Evolutionary conservation across 2,329 filamentous ascomycete species (phyloP), one percentile per base, ranked within the genome.

Genomic region (Diatrype stigma): DNA sequence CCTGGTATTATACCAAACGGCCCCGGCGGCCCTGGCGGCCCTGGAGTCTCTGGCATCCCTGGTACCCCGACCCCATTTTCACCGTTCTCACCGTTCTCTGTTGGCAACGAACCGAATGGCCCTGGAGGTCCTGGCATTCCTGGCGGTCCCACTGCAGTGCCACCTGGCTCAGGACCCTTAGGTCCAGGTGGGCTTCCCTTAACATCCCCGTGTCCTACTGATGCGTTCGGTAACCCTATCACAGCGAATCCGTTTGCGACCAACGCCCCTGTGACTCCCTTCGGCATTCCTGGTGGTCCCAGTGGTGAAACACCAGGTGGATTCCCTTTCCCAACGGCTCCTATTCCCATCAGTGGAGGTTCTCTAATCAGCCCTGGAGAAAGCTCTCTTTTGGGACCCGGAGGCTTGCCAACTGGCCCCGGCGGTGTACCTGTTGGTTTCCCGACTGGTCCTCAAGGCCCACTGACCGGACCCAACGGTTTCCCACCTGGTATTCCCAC

Each of bases 11-110:
- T 30, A 23, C 47, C 37, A 10, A n/a, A 28, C 40, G 49, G 19
- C 37, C 26, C 42, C 17, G 49, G 48, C 40, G 28, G 35, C 34
- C 48, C 48, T 16, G 30, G 32, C 37, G 48, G 45, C 17, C 30
- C 45, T 21, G 42, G 34, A 28, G 49, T 45, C 21, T 34, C 48
- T 45, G 30, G 32, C 32, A 35, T 30, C 26, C 26, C 26, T 6
- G 10, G 26, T 10, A 10, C 10, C 10, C 26, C 26, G 26, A 30
- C 26, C 5, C 26, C 26, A 30, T 30, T 30, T 10, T 10, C 26
- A 30, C 26, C 26, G 5, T 30, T 30, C 26, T 30, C 26, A 30
- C 26, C 26, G 10, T 30, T 30, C 26, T 30, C 26, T 10, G 26
- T 30, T 30, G 10, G 26, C 26, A 30, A 30, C 10, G 10, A 10